Evolutionary conservation across 176 grass and related monocot genomes (phyloP).

Genomic region (Chrysopogon serrulatus): DNA sequence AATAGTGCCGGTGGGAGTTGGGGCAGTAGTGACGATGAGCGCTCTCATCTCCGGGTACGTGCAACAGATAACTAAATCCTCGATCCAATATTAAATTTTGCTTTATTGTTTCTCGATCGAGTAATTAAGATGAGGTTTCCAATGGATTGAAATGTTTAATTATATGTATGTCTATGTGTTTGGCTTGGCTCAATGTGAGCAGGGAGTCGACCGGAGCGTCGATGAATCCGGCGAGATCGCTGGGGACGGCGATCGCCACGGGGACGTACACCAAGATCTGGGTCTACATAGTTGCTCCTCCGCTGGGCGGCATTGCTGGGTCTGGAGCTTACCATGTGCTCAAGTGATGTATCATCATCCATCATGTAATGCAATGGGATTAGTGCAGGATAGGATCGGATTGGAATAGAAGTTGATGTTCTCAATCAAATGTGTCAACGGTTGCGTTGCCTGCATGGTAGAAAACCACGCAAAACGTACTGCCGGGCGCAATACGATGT

Average conservation of each 20-base stretch:
- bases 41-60: constrained; percentile 33
- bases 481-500: no score
- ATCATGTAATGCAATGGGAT: not conserved
- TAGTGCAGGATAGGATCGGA: no score
- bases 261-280: constrained; percentile 48
- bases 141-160: not conserved
- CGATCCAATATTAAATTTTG: not conserved
- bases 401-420: not conserved
- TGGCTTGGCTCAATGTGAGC: not conserved
- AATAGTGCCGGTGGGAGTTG: constrained; percentile 29
- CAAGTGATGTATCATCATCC: constrained; percentile 17
- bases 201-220: constrained; percentile 46
- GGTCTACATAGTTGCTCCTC: constrained; percentile 53
- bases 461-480: no score
- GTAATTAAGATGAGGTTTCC: not conserved
- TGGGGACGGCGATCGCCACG: constrained; percentile 44
- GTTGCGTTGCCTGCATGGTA: no score
- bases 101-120: not conserved
- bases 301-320: constrained; percentile 35
- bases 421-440: not conserved
- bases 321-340: constrained; percentile 35
- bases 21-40: constrained; percentile 26
- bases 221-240: constrained; percentile 62
- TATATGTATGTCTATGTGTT: not conserved
- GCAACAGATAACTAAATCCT: not conserved